Base-by-base conservation (phyloP, 2,329 filamentous ascomycete genomes). In the Celoporthe dispersa region DNA sequence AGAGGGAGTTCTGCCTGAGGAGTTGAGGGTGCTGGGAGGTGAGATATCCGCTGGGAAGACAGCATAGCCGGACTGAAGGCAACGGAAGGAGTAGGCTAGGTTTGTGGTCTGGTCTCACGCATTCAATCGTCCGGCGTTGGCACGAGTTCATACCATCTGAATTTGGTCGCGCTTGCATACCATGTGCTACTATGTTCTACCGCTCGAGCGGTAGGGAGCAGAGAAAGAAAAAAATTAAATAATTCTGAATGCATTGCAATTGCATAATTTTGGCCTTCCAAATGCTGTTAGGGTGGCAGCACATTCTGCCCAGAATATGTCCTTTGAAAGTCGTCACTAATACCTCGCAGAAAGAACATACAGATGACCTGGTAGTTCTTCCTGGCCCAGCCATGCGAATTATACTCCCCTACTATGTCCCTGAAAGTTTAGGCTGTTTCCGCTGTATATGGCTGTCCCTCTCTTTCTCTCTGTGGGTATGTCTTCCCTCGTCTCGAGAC, bases 1-100 rank as follows among this genome's bases (percentile, higher is more conserved):
- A 81, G 77, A 71, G 82, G 82, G 57, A 84, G 82, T 73, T 86
- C 85, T 28, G 76, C 84, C 69, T 86, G 72, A 77, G 64, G 57
- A 28, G 1, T 41, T 22, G 25, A 31, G 22, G 35, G 19, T 44
- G 37, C 14, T 65, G 33, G 39, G 53, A 68, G 31, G 51, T 25
- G 3, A 64, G 48, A 44, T 48, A 66, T 28, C 61, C 39, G 31
- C 33, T 19, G 35, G 39, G 8, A 2, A 31, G 57, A 53, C 28
- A 14, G 28, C 16, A 64, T 48, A 14, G 28, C 62, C 33, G 16
- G 22, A 12, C 44, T 60, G 14, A 53, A 64, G 57, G 69, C 63
- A 41, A 55, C 33, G 35, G 28, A 44, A 64, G n/a, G 68, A 53
- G 53, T 31, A 57, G 14, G 53, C 53, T 33, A 28, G 53, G 53